Conservation (phyloP, 176 grass and related monocot species). For the maize (Zea mays) region Zm-B73-REFERENCE-NAM-5.0 NC_050105.1:97589501-97590000, state of each 20-base stretch:
- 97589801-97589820: constrained; percentile 62
- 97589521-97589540: background rate
- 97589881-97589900: background rate
- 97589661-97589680: constrained; percentile 71
- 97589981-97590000: too few species aligned
- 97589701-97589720: constrained; percentile 73
- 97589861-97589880: background rate
- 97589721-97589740: constrained; percentile 67
- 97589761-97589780: constrained; percentile 40
- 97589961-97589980: too few species aligned
- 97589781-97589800: constrained; percentile 74
- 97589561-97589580: too few species aligned
- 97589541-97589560: too few species aligned
- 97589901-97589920: background rate
- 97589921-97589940: background rate
- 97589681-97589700: constrained; percentile 71
- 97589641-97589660: constrained; percentile 85
- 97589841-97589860: background rate
- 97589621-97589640: constrained; percentile 5
- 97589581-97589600: background rate
- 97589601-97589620: background rate
- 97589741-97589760: constrained; percentile 82
- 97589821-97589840: constrained; percentile 37
- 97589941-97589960: background rate
- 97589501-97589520: background rate